Conservation (phyloP, 1,139 yeast species). For the Magnusiomyces ingens region DNA sequence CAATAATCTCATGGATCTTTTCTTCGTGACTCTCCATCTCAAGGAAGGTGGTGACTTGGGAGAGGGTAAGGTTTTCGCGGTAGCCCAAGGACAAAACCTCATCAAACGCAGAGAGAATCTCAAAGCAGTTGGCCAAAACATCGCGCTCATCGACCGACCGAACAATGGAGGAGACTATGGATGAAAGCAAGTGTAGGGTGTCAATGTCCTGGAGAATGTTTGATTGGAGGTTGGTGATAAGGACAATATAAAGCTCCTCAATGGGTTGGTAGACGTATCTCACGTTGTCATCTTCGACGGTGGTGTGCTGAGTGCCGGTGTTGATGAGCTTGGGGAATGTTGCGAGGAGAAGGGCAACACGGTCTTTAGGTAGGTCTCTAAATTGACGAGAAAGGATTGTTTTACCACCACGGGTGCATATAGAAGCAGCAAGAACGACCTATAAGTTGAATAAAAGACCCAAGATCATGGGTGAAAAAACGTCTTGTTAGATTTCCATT, state of each 20-base stretch:
- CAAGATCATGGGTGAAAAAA: too few species aligned
- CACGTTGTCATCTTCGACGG: conserved; percentile 87
- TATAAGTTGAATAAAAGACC: conserved; percentile 17
- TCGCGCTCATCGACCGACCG: conserved; percentile 79
- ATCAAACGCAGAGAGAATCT: conserved; percentile 85
- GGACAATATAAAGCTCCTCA: conserved; percentile 86
- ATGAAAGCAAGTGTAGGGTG: conserved; percentile 79
- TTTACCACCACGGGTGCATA: conserved; percentile 92
- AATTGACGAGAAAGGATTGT: conserved; percentile 91
- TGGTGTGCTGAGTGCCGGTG: conserved; percentile 77
- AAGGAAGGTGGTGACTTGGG: conserved; percentile 83
- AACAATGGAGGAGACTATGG: conserved; percentile 70
- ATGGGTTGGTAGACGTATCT: conserved; percentile 95
- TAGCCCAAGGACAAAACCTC: conserved; percentile 88
- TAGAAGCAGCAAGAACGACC: conserved; percentile 90
- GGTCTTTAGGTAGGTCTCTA: conserved; percentile 74
- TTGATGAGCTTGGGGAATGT: conserved; percentile 79
- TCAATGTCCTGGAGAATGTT: conserved; percentile 93
- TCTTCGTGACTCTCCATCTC: conserved; percentile 99
- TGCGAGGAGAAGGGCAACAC: conserved; percentile 80
- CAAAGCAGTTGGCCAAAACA: conserved; percentile 78
- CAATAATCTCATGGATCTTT: conserved; percentile 95
- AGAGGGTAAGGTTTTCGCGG: conserved; percentile 74
- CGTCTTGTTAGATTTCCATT: too few species aligned
- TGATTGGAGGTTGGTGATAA: conserved; percentile 85